Percentiles rank a stretch among this genome's conserved stretches.
phyloP scores from a whole-genome alignment of 345 rosid genomes.

The Linum tenue region DNA sequence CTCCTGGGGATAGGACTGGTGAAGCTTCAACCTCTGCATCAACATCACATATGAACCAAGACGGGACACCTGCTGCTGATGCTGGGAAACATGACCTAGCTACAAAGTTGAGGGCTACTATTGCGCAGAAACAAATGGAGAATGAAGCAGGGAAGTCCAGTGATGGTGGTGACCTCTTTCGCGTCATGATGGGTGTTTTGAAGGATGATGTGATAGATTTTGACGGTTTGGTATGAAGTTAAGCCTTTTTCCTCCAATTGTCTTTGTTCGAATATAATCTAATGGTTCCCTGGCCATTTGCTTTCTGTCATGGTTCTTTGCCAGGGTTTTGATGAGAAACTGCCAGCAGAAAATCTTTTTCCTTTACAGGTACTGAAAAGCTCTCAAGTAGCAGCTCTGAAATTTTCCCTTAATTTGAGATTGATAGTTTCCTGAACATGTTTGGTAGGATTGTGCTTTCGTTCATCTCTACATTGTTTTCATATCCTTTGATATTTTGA shows the following conservation, averaged over 20 bases:
- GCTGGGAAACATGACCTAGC: slow-evolving; percentile 82
- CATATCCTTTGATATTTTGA: neutral
- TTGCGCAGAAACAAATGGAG: slow-evolving; percentile 92
- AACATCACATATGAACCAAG: slow-evolving; percentile 51
- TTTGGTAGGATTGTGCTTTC: slow-evolving; percentile 1
- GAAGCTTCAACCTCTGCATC: slow-evolving; percentile 83
- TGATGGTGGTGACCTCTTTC: slow-evolving; percentile 78
- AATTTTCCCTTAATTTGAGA: neutral
- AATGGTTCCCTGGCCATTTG: neutral
- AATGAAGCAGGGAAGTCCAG: slow-evolving; percentile 64
- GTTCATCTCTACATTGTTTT: neutral
- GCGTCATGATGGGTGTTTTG: slow-evolving; percentile 74
- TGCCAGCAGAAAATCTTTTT: slow-evolving; percentile 78
- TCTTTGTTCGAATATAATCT: neutral
- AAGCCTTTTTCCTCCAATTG: neutral
- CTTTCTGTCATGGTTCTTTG: neutral
- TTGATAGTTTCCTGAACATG: neutral
- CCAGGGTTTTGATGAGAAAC: slow-evolving; percentile 82
- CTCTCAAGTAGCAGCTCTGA: neutral
- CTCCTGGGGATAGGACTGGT: slow-evolving; percentile 37
- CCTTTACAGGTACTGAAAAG: slow-evolving; percentile 65
- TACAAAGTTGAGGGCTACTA: slow-evolving; percentile 78
- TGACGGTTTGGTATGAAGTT: slow-evolving; percentile 76
- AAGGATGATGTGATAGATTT: slow-evolving; percentile 92
- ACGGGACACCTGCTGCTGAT: slow-evolving; percentile 41